Evolutionary conservation across 2,329 filamentous ascomycete genomes (phyloP).

Genomic region (Ambrosiella cleistominuta): DNA sequence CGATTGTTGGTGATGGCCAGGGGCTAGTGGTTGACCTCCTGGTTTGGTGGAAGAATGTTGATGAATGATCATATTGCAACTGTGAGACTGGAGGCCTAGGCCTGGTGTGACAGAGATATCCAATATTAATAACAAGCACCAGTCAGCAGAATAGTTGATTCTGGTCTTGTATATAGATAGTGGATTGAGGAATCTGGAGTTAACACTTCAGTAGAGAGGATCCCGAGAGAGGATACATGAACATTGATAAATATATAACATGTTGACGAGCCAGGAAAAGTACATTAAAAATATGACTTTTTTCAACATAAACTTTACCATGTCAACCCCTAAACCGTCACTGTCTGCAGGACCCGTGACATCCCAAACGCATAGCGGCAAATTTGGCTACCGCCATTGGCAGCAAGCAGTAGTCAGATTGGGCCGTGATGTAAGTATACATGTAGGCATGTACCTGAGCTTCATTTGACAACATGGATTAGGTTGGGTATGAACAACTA

Average conservation of each 20-base stretch:
- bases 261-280: not conserved
- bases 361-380: not conserved
- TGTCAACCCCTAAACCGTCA: not conserved
- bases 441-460: constrained; percentile 1
- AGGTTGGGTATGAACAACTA: not conserved
- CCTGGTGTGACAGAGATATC: too few relatives aligned
- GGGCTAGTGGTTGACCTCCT: not conserved
- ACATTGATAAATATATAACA: not conserved
- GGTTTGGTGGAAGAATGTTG: not conserved
- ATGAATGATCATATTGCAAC: not conserved
- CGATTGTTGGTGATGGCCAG: not conserved
- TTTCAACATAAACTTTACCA: not conserved
- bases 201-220: not conserved
- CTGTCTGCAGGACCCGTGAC: not conserved
- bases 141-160: too few relatives aligned
- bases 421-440: constrained; percentile 1
- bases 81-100: too few relatives aligned
- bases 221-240: not conserved
- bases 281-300: too few relatives aligned
- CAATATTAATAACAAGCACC: too few relatives aligned
- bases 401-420: not conserved
- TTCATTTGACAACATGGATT: not conserved
- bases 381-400: not conserved
- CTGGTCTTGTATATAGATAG: too few relatives aligned
- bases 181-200: not conserved